Evolutionary conservation across 2,329 filamentous ascomycete species (phyloP), one percentile per base, ranked within the genome.

Genomic region (Keithomyces neogunnii): DNA sequence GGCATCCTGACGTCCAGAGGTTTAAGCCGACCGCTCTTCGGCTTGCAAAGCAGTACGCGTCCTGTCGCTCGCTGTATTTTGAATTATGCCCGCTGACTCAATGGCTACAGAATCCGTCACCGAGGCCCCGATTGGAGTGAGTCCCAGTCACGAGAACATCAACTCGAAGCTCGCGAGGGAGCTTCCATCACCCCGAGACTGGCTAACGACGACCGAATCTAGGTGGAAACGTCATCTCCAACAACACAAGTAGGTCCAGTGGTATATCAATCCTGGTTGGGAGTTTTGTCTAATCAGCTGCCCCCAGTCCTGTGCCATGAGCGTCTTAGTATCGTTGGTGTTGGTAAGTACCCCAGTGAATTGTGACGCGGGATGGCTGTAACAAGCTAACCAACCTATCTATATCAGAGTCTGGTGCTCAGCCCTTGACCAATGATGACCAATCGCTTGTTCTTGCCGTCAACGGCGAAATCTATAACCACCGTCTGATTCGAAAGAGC

Each of bases 401-500:
- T 32, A 31, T 44, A 51, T 38, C 68, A 92, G 92, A 97, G 69
- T 92, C 88, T 64, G 93, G 93, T 68, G 92, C 93, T 49, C 93
- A 99, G 74, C 93, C 93, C 57, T 79, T 99, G 59, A 86, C 92
- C 77, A 97, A 90, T 76, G 84, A 89, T 60, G 92, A 97, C 69
- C 86, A 84, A 59, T 86, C 79, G 62, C 85, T 99, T 63, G 85
- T 92, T 57, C 83, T 99, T 55, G 92, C 93, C 58, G 93, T 97
- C 82, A 99, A 99, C 72, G 93, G 93, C 73, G 93, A 99, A 71
- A 99, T 99, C 69, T 99, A 99, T 81, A 99, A 99, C 84, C 93
- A 99, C 75, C 88, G 92, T 67, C 82, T 96, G 64, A 79, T 99
- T 65, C 86, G 93, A 67, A 97, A 96, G 75, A 77, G 77, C 62